Evolutionary conservation across 192 early-diverging fungal genomes (phyloP), one percentile per base, ranked within the genome.

Genomic region (Polychytrium aggregatum): DNA sequence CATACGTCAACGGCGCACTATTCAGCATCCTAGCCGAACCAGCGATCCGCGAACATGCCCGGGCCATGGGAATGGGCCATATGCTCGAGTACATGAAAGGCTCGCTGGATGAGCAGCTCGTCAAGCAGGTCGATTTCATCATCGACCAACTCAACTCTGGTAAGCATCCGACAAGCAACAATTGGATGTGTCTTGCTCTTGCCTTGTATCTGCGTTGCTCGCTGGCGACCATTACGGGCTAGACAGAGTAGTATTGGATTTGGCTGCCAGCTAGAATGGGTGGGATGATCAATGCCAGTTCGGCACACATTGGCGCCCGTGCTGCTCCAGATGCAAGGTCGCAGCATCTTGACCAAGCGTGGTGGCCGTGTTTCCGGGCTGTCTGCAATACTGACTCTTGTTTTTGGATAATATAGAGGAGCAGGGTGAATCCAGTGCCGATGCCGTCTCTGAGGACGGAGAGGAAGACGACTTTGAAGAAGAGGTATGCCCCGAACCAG

Each of bases 1-100:
- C 72, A 1, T 71, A 75, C 44, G 65, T 71, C 17, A 70, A 75
- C 45, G 72, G 72, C 14, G 56, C 62, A 0, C 56, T 75, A 18
- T 75, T 65, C 47, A 63, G 62, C 22, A 42, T 75, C 17, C 56
- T 75, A 18, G 33, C 55, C 4, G 72, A 75, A 21, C 53, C 56
- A 5, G 41, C 21, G 0, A 53, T 75, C 13, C 33, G 68, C 11
- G 61, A 62, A 4, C 34, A 50, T 10, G 72, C 65, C 11, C 50
- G 51, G 17, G 54, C 24, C 4, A 43, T 71, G 36, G 62, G 67
- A 3, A 53, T 74, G 63, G 56, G 56, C 14, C 56, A 65, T 18
- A 51, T 60, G 37, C 49, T 74, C 31, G 8, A 50, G 49, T 64
- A 60, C 34, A 13, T 67, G 25, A 35, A 54, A 16, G 42, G 63